Base-by-base conservation (phyloP, 164 flowering plant species). In the Brasenia schreberi region DNA sequence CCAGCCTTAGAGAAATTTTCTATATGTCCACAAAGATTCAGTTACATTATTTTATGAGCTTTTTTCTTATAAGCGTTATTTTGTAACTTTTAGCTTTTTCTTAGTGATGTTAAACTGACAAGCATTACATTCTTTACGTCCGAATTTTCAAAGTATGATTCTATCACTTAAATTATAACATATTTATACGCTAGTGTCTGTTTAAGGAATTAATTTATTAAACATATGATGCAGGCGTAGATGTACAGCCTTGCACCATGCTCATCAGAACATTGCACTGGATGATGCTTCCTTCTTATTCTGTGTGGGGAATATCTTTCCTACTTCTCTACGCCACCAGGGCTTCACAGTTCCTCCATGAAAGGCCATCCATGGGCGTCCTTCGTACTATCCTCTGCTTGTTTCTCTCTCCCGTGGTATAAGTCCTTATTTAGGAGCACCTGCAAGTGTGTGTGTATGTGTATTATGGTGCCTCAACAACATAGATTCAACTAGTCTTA, bases 171-270 rank as follows among this genome's bases (percentile, higher is more conserved):
- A 56, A n/a, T 56, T 56, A n/a, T 12, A 11, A n/a, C n/a, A 56
- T 11, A 56, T 56, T 11, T 56, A 11, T 56, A 56, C 2, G 59
- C 2, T 11, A 56, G 12, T 56, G 59, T 56, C n/a, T 56, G 59
- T 56, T 56, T 12, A 56, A 56, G 12, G 12, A 11, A 12, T 23
- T 23, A 23, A 23, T 23, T 23, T 23, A 23, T n/a, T n/a, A n/a
- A n/a, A 44, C 52, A 1, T 11, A 11, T 44, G 5, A 0, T 67
- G 6, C 3, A 93, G 98, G 97, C 43, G 79, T 81, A 42, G 89
- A 83, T 74, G 96, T 97, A n/a, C 73, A 93, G 67, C 78, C 92
- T 52, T 94, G 98, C 81, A 91, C 96, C n/a, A 84, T 94, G 96
- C 75, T 94, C 60, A 71, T 87, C 62, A 83, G 97, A 77, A 87